These are phyloP conservation scores for Clavispora vitiphila DNA, from an alignment of 805 yeast species.

Conservation along the genomic window DNA sequence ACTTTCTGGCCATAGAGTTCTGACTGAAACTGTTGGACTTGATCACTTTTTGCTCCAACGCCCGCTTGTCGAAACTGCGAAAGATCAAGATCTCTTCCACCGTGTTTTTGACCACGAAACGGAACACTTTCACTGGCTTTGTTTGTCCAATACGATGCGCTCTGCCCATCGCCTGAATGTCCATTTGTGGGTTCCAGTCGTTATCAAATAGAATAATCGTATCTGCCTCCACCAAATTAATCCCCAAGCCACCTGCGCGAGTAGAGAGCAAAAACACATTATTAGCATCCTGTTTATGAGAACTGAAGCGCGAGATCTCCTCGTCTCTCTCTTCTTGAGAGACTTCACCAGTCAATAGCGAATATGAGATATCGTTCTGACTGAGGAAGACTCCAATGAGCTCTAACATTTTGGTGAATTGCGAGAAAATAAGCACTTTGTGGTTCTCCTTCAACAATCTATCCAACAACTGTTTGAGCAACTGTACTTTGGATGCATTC, in stretches of 20 bases:
- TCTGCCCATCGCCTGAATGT: constrained; percentile 92
- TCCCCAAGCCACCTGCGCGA: constrained; percentile 92
- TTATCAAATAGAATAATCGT: constrained; percentile 86
- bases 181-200: constrained; percentile 98
- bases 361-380: constrained; percentile 37
- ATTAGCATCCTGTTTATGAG: constrained; percentile 15
- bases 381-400: constrained; percentile 71
- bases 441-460: constrained; percentile 48
- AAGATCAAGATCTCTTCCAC: constrained; percentile 79
- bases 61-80: constrained; percentile 75
- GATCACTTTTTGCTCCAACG: constrained; percentile 65
- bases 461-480: constrained; percentile 59
- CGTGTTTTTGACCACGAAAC: constrained; percentile 73
- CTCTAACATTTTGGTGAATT: constrained; percentile 81
- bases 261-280: constrained; percentile 75
- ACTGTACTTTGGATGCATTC: constrained; percentile 68
- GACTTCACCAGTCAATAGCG: constrained; percentile 76
- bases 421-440: constrained; percentile 79
- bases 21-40: constrained; percentile 32
- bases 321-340: constrained; percentile 60
- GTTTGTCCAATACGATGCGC: constrained; percentile 91
- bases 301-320: constrained; percentile 52
- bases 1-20: constrained; percentile 22
- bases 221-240: constrained; percentile 82
- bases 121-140: constrained; percentile 74